phyloP scores from a whole-genome alignment of 257 asterid species.

The Orobanche coerulescens region DNA sequence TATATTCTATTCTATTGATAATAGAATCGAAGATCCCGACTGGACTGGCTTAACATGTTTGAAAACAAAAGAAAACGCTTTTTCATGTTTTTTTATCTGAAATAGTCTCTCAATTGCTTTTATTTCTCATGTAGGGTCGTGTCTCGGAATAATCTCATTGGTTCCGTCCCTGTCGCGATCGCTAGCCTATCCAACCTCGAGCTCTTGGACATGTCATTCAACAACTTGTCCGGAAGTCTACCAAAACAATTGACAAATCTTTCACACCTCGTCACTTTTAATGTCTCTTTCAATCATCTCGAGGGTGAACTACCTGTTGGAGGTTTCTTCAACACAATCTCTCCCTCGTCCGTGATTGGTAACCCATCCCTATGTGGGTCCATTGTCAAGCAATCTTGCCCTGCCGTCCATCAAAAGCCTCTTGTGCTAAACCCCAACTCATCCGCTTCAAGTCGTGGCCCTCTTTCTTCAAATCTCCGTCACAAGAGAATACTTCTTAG shows the following conservation, averaged over 20 bases:
- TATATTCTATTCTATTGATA: background rate
- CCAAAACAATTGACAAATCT: conserved; percentile 66
- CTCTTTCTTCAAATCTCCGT: conserved; percentile 35
- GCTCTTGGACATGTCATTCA: conserved; percentile 62
- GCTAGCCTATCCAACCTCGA: conserved; percentile 52
- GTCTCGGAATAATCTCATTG: conserved; percentile 59
- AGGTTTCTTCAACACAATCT: conserved; percentile 68
- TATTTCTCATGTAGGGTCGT: conserved; percentile 43
- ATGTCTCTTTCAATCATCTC: conserved; percentile 63
- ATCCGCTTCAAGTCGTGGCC: conserved; percentile 40
- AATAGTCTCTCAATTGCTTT: background rate
- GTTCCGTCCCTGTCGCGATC: conserved; percentile 46
- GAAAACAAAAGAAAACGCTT: background rate
- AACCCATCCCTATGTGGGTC: conserved; percentile 83
- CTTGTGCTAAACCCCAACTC: conserved; percentile 80
- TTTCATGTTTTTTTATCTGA: background rate
- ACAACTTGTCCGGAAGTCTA: conserved; percentile 55
- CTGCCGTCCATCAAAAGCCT: conserved; percentile 81
- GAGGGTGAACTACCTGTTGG: conserved; percentile 78
- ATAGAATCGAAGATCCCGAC: too few relatives aligned
- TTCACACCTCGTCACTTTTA: conserved; percentile 48
- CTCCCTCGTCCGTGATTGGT: conserved; percentile 54
- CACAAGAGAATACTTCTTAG: conserved; percentile 64
- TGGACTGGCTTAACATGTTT: too few relatives aligned
- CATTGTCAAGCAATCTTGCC: conserved; percentile 63